A percentile compares a stretch with the other conserved stretches of the same genome.
These are phyloP conservation scores for Russula olivacea DNA, from an alignment of 768 basidiomycete genomes.

Conservation along the genomic window DNA sequence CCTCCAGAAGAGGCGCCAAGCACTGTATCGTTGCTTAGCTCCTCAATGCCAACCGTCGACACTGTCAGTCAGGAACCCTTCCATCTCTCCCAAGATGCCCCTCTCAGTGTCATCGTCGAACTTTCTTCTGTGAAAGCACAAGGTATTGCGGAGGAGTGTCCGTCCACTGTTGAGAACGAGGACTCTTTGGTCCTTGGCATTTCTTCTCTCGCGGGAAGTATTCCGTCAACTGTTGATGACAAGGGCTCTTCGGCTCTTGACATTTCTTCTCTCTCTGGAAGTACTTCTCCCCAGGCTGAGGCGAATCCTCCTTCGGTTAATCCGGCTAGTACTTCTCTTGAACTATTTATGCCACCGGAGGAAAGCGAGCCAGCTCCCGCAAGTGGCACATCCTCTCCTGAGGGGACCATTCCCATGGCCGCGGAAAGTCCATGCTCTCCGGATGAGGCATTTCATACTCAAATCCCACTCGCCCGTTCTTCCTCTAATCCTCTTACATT, in stretches of 20 bases:
- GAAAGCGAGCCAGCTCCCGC: not conserved
- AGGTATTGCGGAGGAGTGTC: not conserved
- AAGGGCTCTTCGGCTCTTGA: not conserved
- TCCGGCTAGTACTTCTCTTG: not conserved
- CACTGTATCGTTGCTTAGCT: not conserved
- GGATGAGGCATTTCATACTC: not conserved
- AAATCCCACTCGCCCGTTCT: not conserved
- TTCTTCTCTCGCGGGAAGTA: not conserved
- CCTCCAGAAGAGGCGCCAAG: not conserved
- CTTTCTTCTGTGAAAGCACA: not conserved
- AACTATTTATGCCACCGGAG: not conserved
- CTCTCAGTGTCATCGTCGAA: not conserved
- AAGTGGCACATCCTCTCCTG: not conserved
- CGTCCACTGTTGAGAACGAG: not conserved
- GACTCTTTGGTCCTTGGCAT: not conserved
- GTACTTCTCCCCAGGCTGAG: not conserved
- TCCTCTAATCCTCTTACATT: not conserved
- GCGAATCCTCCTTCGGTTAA: not conserved
- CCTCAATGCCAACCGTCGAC: not conserved
- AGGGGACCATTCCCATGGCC: not conserved
- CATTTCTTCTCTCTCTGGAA: not conserved
- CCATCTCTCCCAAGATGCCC: not conserved
- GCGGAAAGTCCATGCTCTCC: not conserved
- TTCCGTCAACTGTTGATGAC: not conserved
- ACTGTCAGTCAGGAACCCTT: not conserved